Percentiles rank a stretch among this genome's conserved stretches.
Conservation (phyloP, 768 basidiomycete genomes). For the Mycena sanguinolenta region DNA sequence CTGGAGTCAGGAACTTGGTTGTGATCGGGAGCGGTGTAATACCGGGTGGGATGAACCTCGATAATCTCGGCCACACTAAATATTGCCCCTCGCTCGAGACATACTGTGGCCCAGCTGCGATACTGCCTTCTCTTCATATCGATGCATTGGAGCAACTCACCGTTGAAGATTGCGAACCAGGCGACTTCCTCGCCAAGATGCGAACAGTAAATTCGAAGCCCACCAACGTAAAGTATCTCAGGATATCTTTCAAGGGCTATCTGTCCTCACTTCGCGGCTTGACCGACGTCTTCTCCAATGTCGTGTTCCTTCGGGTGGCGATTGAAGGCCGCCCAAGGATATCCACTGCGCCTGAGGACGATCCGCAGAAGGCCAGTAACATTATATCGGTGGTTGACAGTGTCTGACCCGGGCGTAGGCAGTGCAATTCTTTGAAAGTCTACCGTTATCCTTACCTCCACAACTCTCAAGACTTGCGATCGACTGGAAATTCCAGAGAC, state of each 20-base stretch:
- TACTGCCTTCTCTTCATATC: too few species aligned
- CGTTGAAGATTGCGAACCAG: not conserved
- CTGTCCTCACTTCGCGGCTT: not conserved
- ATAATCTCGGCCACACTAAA: too few species aligned
- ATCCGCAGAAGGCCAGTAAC: not conserved
- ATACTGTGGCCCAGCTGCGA: too few species aligned
- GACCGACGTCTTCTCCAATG: not conserved
- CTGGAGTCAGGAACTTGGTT: not conserved
- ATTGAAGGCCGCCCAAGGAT: not conserved
- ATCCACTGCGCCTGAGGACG: not conserved
- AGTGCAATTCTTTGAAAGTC: not conserved
- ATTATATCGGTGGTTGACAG: not conserved
- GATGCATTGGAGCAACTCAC: not conserved
- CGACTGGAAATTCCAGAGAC: not conserved
- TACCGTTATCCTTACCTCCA: not conserved
- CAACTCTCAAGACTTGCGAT: slow-evolving; percentile 14
- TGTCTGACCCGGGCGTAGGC: not conserved
- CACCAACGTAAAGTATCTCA: too few species aligned
- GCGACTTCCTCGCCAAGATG: not conserved
- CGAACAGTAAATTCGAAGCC: not conserved
- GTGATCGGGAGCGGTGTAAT: not conserved
- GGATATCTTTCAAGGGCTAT: not conserved
- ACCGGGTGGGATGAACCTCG: not conserved
- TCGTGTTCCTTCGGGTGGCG: not conserved
- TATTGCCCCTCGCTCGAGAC: too few species aligned